A percentile compares a stretch with the other conserved stretches of the same genome.
phyloP scores from a whole-genome alignment of 805 yeast genomes.

The Blastobotrys attinorum region DNA sequence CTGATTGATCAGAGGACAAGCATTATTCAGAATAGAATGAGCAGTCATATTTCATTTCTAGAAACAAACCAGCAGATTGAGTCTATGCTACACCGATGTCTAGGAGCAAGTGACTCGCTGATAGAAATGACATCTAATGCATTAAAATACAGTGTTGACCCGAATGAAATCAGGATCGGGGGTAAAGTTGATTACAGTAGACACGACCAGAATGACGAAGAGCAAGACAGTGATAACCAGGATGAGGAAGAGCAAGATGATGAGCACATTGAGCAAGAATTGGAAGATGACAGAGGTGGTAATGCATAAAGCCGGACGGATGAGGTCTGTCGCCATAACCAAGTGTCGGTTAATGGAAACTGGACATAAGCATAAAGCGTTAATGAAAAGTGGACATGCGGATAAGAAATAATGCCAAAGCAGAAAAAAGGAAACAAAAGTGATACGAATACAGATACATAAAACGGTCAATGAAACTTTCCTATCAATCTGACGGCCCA shows the following conservation, averaged over 20 bases:
- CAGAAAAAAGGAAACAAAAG: no score
- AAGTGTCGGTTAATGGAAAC: no score
- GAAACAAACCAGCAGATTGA: slow-evolving; percentile 10
- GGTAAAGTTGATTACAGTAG: neutral
- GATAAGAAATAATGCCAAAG: no score
- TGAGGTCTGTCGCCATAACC: no score
- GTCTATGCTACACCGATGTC: slow-evolving; percentile 11
- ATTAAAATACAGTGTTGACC: slow-evolving; percentile 8
- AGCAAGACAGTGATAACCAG: neutral
- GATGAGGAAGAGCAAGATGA: slow-evolving; percentile 6
- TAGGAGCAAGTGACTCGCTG: slow-evolving; percentile 12
- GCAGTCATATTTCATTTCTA: slow-evolving; percentile 12
- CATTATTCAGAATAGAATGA: slow-evolving; percentile 7
- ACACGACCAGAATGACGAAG: neutral
- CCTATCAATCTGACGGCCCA: no score
- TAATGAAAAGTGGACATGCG: no score
- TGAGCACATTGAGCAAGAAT: neutral
- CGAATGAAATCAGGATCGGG: slow-evolving; percentile 6
- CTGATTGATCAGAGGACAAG: slow-evolving; percentile 3
- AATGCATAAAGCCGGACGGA: neutral
- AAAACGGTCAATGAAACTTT: no score
- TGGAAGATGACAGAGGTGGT: neutral
- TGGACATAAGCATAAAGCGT: no score
- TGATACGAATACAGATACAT: no score
- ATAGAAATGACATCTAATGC: slow-evolving; percentile 12